Percentiles rank a stretch among this genome's conserved stretches.
These are phyloP conservation scores for Rosa rugosa DNA, from an alignment of 306 rosid species.

Conservation along the genomic window DNA sequence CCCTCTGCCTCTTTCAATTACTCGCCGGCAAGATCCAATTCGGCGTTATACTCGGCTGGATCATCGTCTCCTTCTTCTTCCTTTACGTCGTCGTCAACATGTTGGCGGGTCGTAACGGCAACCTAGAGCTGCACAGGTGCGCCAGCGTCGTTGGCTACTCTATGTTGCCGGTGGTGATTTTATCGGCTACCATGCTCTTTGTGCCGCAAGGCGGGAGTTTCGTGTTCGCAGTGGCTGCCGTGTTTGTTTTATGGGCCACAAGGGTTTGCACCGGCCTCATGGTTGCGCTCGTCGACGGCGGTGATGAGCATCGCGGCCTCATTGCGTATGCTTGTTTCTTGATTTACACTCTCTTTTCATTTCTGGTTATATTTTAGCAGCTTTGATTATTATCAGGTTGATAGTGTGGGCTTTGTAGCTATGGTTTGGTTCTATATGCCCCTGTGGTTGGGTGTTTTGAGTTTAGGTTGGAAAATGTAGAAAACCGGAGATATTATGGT, in stretches of 20 bases:
- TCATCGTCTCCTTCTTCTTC: slow-evolving; percentile 81
- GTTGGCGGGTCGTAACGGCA: slow-evolving; percentile 88
- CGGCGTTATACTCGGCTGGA: slow-evolving; percentile 94
- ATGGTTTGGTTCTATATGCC: neutral
- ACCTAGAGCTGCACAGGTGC: slow-evolving; percentile 82
- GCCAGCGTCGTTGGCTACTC: slow-evolving; percentile 90
- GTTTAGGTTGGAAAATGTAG: too few species aligned
- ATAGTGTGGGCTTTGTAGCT: slow-evolving; percentile 14
- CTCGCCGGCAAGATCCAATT: slow-evolving; percentile 94
- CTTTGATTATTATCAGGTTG: neutral
- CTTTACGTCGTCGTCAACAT: slow-evolving; percentile 86
- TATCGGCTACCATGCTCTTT: slow-evolving; percentile 70
- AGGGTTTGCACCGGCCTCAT: slow-evolving; percentile 75
- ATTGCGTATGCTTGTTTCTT: slow-evolving; percentile 88
- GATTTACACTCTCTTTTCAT: slow-evolving; percentile 88
- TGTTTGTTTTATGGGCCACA: slow-evolving; percentile 86
- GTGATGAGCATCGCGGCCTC: slow-evolving; percentile 85
- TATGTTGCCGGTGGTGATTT: slow-evolving; percentile 79
- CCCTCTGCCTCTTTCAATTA: slow-evolving; percentile 76
- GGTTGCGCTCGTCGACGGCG: slow-evolving; percentile 86
- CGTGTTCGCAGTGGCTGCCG: slow-evolving; percentile 48
- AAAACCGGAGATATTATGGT: too few species aligned
- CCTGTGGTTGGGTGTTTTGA: too few species aligned
- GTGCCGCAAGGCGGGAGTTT: slow-evolving; percentile 61
- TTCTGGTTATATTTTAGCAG: slow-evolving; percentile 78